Evolutionary conservation across 2,329 filamentous ascomycete species (phyloP), one percentile per base, ranked within the genome.

Genomic region (Aspergillus neotritici): DNA sequence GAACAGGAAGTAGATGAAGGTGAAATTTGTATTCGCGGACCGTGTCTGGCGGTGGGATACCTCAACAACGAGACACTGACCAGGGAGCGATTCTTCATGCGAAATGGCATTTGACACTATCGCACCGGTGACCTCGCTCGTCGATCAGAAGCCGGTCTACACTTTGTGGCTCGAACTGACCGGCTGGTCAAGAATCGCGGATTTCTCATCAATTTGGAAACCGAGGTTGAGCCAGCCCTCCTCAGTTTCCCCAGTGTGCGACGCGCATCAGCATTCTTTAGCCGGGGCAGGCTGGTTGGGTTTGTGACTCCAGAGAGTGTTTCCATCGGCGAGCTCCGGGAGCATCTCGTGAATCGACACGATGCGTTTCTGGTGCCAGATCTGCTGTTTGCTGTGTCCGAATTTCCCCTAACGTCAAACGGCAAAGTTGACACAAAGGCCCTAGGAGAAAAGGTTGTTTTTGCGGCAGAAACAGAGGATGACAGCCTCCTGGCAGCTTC

Each of bases 201-300:
- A 1, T 67, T 64, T 41, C 42, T 67, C n/a, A 53, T 66, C 31
- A 66, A 66, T 38, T 46, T 67, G 2, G 62, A 66, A 14, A 40
- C 45, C 1, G 58, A 67, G 7, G 63, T 67, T 13, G 50, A 54
- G 21, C 49, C 61, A 8, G 52, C 51, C 10, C 28, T 66, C 13
- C 40, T 52, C 15, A 31, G 34, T 5, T 50, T 46, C 15, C 15
- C 32, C n/a, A 30, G 37, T 9, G 50, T 60, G 25, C 21, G 46
- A 8, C 28, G 45, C 7, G 55, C 56, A 30, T 37, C 46, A 8
- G 43, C 46, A 1, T 34, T 49, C 6, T 35, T 49, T 43, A 5
- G 13, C 4, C 28, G 41, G 2, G 43, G 33, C 1, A 31, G n/a
- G 21, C 29, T 49, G 5, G 17, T 46, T 4, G 43, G 31, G 13